Evolutionary conservation across 2,329 filamentous ascomycete species (phyloP).

Genomic region (Tympanopsis confertula): DNA sequence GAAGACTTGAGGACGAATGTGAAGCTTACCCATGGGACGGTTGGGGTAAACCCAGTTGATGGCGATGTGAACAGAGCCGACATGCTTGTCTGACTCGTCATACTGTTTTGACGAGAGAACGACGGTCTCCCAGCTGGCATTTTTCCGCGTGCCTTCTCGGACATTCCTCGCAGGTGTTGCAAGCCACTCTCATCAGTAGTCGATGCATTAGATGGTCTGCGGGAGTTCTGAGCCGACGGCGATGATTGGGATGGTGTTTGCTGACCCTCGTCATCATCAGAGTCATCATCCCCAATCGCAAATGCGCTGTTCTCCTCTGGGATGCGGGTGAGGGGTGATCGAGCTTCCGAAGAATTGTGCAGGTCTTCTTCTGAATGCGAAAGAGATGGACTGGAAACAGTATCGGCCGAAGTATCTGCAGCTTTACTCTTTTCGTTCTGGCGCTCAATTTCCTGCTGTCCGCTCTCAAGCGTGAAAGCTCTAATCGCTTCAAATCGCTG

Average conservation of each 20-base stretch:
- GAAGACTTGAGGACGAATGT: not conserved
- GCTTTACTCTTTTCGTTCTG: conserved; percentile 63
- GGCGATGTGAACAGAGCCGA: conserved; percentile 44
- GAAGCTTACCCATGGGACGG: conserved; percentile 75
- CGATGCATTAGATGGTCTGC: conserved; percentile 58
- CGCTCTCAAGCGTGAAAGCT: conserved; percentile 82
- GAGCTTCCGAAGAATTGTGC: conserved; percentile 43
- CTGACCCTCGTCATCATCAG: conserved; percentile 44
- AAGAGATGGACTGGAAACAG: conserved; percentile 21
- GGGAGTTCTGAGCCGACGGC: conserved; percentile 48
- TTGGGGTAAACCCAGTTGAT: conserved; percentile 62
- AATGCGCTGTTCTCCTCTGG: conserved; percentile 74
- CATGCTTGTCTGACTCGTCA: conserved; percentile 63
- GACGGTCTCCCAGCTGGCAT: conserved; percentile 74
- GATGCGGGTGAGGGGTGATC: conserved; percentile 51
- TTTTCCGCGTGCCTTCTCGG: conserved; percentile 91
- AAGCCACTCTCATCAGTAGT: conserved; percentile 68
- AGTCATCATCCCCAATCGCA: conserved; percentile 78
- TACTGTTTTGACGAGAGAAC: conserved; percentile 85
- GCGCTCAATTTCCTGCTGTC: conserved; percentile 80
- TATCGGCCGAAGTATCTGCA: conserved; percentile 30
- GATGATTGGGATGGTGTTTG: conserved; percentile 51
- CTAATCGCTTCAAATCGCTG: conserved; percentile 77
- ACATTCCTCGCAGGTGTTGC: conserved; percentile 79
- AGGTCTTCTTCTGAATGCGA: conserved; percentile 58